phyloP scores from a whole-genome alignment of 257 asterid species.

The Nicotiana tomentosiformis region DNA sequence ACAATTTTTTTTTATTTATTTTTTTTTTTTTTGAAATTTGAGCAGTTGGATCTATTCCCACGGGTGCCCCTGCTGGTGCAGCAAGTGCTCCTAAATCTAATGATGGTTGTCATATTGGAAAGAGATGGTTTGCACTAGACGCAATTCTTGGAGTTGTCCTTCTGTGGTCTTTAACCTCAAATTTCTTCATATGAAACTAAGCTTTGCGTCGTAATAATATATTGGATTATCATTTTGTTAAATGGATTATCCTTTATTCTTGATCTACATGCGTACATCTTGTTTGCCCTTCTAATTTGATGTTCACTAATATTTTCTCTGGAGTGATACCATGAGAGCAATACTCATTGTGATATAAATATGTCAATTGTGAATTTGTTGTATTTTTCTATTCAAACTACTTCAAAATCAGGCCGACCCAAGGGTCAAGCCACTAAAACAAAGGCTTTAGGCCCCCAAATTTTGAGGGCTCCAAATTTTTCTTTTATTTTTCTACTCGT shows the following conservation, averaged over 20 bases:
- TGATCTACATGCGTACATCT: neutral
- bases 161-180: conserved; percentile 8
- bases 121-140: conserved; percentile 17
- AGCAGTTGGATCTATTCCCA: conserved; percentile 23
- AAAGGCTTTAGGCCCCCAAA: no score
- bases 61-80: conserved; percentile 7
- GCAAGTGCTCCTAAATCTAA: conserved; percentile 10
- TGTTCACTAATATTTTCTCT: neutral
- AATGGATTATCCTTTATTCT: neutral
- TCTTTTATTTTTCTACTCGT: no score
- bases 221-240: neutral
- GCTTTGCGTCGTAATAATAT: neutral
- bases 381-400: neutral
- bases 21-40: neutral
- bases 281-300: neutral
- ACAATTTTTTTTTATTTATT: no score
- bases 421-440: no score
- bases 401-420: no score
- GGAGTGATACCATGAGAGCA: neutral
- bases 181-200: neutral
- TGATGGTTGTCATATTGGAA: conserved; percentile 18
- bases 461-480: no score
- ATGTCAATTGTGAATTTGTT: neutral
- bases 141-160: conserved; percentile 14
- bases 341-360: no score